Evolutionary conservation across 768 basidiomycete genomes (phyloP).

Genomic region (Leucosporidium yakuticum): DNA sequence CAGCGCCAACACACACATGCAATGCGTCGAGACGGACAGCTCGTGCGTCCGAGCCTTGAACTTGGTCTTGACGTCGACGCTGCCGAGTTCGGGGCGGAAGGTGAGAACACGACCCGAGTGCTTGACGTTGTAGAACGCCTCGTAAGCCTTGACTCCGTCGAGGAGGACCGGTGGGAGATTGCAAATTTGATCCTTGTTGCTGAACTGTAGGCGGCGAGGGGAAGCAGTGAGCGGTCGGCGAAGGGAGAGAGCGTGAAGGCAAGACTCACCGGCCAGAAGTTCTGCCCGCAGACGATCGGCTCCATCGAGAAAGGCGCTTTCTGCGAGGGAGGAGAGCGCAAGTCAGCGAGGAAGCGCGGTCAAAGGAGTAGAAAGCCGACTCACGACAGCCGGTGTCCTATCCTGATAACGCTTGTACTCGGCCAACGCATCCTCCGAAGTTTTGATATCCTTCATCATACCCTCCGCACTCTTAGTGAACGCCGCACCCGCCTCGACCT

Average conservation of each 20-base stretch:
- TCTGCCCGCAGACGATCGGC: constrained; percentile 91
- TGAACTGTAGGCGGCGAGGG: constrained; percentile 44
- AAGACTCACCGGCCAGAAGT: constrained; percentile 81
- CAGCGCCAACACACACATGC: constrained; percentile 74
- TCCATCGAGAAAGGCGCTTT: constrained; percentile 69
- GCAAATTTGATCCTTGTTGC: constrained; percentile 58
- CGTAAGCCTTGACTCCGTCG: constrained; percentile 66
- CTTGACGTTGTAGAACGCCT: constrained; percentile 78
- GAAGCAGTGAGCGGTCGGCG: too few species aligned
- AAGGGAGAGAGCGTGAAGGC: too few species aligned
- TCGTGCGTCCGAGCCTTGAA: constrained; percentile 81
- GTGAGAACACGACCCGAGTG: constrained; percentile 85
- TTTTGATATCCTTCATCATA: constrained; percentile 96
- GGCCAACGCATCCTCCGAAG: constrained; percentile 73
- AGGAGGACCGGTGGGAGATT: constrained; percentile 61
- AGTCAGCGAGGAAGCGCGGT: neutral
- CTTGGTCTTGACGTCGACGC: constrained; percentile 73
- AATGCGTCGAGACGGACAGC: constrained; percentile 84
- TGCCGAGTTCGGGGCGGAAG: constrained; percentile 86
- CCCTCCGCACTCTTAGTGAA: constrained; percentile 98
- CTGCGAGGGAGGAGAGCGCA: constrained; percentile 46
- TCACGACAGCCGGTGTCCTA: constrained; percentile 54
- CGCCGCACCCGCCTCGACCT: constrained; percentile 90
- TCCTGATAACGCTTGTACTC: constrained; percentile 61
- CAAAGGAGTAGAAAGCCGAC: constrained; percentile 36